Conservation (phyloP, 192 early-diverging fungal species). For the Endogone sp. region DNA sequence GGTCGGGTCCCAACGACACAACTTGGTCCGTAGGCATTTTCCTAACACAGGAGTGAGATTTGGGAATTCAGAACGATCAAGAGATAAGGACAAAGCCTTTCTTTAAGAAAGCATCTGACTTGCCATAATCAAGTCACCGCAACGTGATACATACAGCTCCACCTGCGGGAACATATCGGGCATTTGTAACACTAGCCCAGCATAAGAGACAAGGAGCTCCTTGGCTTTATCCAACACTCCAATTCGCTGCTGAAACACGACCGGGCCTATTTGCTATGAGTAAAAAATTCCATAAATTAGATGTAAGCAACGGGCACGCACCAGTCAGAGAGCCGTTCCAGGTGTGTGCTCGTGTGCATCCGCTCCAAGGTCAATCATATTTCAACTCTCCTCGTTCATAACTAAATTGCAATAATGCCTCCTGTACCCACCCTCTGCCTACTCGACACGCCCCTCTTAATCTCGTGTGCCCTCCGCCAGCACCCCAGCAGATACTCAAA, state of each 20-base stretch:
- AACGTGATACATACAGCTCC: slow-evolving; percentile 33
- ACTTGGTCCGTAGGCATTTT: not conserved
- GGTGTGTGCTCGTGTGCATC: too few species aligned
- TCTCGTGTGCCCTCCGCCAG: slow-evolving; percentile 53
- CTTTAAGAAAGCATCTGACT: not conserved
- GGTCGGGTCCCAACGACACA: slow-evolving; percentile 32
- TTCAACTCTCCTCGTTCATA: not conserved
- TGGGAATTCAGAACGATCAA: not conserved
- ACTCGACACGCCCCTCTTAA: slow-evolving; percentile 45
- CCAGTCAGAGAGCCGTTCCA: too few species aligned
- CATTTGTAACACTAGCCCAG: slow-evolving; percentile 76
- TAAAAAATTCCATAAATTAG: slow-evolving; percentile 6
- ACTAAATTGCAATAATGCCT: not conserved
- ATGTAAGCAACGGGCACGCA: not conserved
- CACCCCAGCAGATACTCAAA: slow-evolving; percentile 66
- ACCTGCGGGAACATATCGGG: slow-evolving; percentile 88
- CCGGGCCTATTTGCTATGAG: slow-evolving; percentile 47
- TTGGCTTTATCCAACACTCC: slow-evolving; percentile 51
- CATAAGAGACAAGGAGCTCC: slow-evolving; percentile 75
- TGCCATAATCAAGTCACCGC: slow-evolving; percentile 4
- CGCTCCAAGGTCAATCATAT: not conserved
- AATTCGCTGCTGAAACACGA: slow-evolving; percentile 55
- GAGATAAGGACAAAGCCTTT: not conserved
- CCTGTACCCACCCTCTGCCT: slow-evolving; percentile 37
- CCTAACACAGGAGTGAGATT: not conserved